Evolutionary conservation across 345 rosid genomes (phyloP).

Genomic region (Heritiera fomes): DNA sequence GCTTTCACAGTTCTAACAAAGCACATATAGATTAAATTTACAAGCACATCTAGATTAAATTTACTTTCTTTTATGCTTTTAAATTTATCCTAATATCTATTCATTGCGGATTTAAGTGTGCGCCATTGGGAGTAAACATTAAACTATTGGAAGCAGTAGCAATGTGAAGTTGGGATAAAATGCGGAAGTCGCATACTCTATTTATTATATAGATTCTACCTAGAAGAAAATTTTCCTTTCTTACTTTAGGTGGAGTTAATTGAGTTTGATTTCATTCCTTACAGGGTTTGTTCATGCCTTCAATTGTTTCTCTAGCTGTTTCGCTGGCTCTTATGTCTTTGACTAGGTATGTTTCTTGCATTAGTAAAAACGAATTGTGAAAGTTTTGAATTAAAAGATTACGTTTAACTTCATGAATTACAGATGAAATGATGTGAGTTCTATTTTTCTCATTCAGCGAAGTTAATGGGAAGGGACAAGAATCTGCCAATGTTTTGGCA

Average conservation of each 20-base stretch:
- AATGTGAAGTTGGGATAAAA: not conserved
- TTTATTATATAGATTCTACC: not conserved
- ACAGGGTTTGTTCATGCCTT: slow-evolving; percentile 73
- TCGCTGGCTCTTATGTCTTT: slow-evolving; percentile 86
- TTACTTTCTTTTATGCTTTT: not conserved
- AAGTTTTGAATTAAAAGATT: slow-evolving; percentile 9
- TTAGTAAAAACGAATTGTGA: slow-evolving; percentile 4
- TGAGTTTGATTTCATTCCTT: slow-evolving; percentile 24
- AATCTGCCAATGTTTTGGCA: slow-evolving; percentile 59
- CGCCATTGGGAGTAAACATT: not conserved
- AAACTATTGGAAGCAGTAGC: not conserved
- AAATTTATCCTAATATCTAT: not conserved
- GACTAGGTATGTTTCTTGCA: slow-evolving; percentile 65
- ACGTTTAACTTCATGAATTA: slow-evolving; percentile 16
- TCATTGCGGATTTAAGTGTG: not conserved
- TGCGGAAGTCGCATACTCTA: not conserved
- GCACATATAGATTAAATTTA: not conserved
- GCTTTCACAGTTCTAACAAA: slow-evolving; percentile 23
- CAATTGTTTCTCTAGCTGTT: slow-evolving; percentile 76
- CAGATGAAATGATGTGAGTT: slow-evolving; percentile 33
- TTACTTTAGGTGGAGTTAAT: not conserved
- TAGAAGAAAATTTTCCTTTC: not conserved
- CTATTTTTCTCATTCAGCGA: slow-evolving; percentile 53
- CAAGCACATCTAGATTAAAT: not conserved
- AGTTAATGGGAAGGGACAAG: slow-evolving; percentile 80